phyloP scores from a whole-genome alignment of 1,284 basidiomycete species.

The Acaromyces ingoldii region DNA sequence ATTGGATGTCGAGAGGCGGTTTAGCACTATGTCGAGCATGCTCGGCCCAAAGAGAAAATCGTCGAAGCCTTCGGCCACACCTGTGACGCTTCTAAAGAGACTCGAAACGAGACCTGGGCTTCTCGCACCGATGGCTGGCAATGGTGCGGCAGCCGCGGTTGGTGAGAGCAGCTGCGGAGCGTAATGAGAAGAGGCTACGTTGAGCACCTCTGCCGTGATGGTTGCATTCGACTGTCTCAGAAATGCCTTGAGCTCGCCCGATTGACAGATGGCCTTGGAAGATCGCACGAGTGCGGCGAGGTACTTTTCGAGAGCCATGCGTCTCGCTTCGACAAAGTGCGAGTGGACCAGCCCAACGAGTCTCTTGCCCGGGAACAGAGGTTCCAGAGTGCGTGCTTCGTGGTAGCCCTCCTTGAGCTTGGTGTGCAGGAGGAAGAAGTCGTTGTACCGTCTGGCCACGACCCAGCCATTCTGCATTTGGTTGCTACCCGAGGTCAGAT shows the following conservation, averaged over 20 bases:
- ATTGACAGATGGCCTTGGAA: neutral
- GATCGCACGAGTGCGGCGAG: constrained; percentile 50
- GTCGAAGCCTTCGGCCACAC: constrained; percentile 35
- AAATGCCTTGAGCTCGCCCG: neutral
- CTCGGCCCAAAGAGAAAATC: constrained; percentile 36
- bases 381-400: constrained; percentile 27
- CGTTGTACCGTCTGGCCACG: constrained; percentile 83
- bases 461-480: constrained; percentile 70
- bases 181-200: too few species aligned
- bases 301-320: constrained; percentile 76
- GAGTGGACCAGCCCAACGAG: constrained; percentile 28
- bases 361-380: constrained; percentile 33
- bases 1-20: constrained; percentile 40
- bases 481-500: neutral
- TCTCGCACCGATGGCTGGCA: neutral
- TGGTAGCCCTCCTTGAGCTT: constrained; percentile 63
- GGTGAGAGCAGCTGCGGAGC: too few species aligned
- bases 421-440: constrained; percentile 83
- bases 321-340: constrained; percentile 66
- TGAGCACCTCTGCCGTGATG: neutral
- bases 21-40: constrained; percentile 35
- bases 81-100: constrained; percentile 32
- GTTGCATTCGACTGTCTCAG: neutral
- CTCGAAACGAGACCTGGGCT: constrained; percentile 3
- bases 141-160: too few species aligned